A percentile compares a stretch with the other conserved stretches of the same genome.
Evolutionary conservation across 306 rosid genomes (phyloP).

Genomic region (Arachis hypogaea): DNA sequence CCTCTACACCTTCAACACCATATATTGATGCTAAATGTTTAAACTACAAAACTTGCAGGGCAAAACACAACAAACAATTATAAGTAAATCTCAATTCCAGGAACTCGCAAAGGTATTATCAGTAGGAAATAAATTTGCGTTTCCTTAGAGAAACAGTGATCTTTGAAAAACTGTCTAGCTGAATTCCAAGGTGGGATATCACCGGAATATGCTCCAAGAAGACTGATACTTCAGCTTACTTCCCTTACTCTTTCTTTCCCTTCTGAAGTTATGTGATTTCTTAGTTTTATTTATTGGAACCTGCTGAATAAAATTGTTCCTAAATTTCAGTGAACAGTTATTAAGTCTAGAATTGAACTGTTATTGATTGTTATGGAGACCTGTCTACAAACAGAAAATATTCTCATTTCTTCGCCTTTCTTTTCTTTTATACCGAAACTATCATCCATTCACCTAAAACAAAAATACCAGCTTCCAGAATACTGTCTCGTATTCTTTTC

Average conservation of each 20-base stretch:
- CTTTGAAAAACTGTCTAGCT: background rate
- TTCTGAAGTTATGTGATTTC: conserved; percentile 1
- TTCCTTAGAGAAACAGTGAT: conserved; percentile 15
- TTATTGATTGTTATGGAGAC: background rate
- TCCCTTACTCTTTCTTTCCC: conserved; percentile 17
- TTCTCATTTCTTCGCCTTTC: background rate
- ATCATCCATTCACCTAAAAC: background rate
- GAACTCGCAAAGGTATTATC: conserved; percentile 20
- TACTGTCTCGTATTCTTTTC: background rate
- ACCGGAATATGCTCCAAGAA: conserved; percentile 30
- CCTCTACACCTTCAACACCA: conserved; percentile 15
- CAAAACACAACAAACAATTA: conserved; percentile 22
- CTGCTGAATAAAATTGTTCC: background rate
- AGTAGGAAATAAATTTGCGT: conserved; percentile 1
- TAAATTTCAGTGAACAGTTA: background rate
- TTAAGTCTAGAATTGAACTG: background rate
- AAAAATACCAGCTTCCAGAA: background rate
- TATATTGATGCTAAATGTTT: conserved; percentile 20
- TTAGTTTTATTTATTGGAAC: conserved; percentile 6
- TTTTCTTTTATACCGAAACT: conserved; percentile 6
- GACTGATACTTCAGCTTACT: conserved; percentile 27
- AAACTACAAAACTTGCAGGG: conserved; percentile 17
- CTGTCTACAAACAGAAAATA: background rate
- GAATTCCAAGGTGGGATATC: conserved; percentile 23
- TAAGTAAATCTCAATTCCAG: conserved; percentile 1